Percentiles rank a stretch among this genome's conserved stretches.
Evolutionary conservation across 1,139 yeast genomes (phyloP).

Genomic region (Pichia sp.): DNA sequence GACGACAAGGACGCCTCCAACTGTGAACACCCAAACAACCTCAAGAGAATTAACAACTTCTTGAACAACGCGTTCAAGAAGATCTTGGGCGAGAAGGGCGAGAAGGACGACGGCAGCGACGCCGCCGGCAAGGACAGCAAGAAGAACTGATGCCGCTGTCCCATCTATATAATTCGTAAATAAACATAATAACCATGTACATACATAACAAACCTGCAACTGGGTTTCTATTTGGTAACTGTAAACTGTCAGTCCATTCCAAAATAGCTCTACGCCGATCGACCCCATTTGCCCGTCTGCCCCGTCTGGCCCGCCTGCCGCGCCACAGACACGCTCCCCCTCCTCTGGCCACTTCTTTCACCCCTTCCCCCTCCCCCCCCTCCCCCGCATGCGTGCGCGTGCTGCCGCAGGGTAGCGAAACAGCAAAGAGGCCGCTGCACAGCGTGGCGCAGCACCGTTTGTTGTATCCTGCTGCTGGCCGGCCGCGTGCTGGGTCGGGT

Average conservation of each 20-base stretch:
- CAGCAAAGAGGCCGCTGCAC: no score
- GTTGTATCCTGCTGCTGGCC: no score
- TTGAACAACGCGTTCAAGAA: constrained; percentile 60
- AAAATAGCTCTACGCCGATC: no score
- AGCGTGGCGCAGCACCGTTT: no score
- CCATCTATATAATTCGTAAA: no score
- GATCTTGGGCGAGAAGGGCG: constrained; percentile 27
- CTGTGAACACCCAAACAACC: constrained; percentile 52
- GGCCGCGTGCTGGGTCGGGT: background rate
- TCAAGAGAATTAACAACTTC: constrained; percentile 59
- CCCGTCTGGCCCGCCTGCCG: no score
- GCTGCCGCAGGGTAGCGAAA: no score
- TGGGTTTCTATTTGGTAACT: background rate
- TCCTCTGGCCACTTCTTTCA: background rate
- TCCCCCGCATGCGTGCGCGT: background rate
- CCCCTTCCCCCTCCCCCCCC: background rate
- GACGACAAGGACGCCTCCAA: constrained; percentile 9
- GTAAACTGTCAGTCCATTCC: background rate
- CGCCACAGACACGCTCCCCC: no score
- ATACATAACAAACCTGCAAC: no score
- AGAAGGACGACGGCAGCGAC: constrained; percentile 18
- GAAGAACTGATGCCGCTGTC: background rate
- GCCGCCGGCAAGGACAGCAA: constrained; percentile 8
- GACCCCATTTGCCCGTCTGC: no score
- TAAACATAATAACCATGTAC: no score